Evolutionary conservation across 441 rosid species (phyloP).

Genomic region (Breynia disticha): DNA sequence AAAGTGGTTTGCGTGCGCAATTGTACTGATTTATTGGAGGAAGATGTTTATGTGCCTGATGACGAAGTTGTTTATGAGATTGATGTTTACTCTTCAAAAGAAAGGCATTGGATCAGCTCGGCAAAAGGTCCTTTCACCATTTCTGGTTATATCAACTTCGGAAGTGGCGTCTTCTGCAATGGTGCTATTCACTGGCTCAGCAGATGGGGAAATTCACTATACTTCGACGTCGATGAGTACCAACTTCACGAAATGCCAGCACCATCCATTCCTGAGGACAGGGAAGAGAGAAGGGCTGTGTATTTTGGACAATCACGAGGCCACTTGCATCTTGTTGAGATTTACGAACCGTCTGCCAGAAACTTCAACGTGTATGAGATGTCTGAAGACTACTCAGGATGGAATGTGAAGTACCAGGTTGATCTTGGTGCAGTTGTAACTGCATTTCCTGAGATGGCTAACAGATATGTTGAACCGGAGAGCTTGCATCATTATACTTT

Average conservation of each 20-base stretch:
- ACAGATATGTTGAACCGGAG: conserved; percentile 10
- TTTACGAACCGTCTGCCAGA: conserved; percentile 13
- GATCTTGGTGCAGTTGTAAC: conserved; percentile 26
- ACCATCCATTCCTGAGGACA: conserved; percentile 16
- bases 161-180: conserved; percentile 26
- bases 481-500: conserved; percentile 1
- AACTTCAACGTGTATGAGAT: conserved; percentile 33
- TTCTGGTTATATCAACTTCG: conserved; percentile 3
- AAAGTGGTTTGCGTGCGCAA: conserved; percentile 24
- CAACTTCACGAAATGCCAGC: conserved; percentile 23
- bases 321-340: conserved; percentile 29
- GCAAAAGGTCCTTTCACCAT: conserved; percentile 7
- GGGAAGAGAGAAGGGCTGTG: conserved; percentile 3
- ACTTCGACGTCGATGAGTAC: conserved; percentile 26
- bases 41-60: too few relatives aligned
- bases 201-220: conserved; percentile 17
- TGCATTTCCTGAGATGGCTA: conserved; percentile 30
- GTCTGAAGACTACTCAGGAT: conserved; percentile 25
- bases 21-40: background rate
- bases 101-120: conserved; percentile 27
- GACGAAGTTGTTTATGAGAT: conserved; percentile 10
- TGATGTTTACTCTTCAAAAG: conserved; percentile 28
- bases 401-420: conserved; percentile 36
- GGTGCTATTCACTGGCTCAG: conserved; percentile 34
- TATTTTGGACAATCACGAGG: conserved; percentile 30